Percentiles rank a stretch among this genome's conserved stretches.
Conservation (phyloP, 306 rosid genomes). For the Carpinus fangiana region DNA sequence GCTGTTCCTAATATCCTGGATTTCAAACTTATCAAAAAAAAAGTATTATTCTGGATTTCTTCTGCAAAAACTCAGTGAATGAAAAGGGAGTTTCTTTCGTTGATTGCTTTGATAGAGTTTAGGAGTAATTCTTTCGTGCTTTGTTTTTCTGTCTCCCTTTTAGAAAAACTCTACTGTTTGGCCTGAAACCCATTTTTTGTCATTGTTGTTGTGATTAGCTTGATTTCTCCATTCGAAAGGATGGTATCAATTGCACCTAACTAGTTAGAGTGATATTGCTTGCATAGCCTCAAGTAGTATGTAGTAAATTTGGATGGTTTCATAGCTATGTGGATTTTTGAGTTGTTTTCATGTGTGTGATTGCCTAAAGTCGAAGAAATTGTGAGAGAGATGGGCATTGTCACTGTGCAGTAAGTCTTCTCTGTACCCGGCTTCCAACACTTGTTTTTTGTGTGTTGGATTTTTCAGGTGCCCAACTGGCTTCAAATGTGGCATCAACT, state of each 20-base stretch:
- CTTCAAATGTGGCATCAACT: constrained; percentile 96
- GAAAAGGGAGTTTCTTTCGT: neutral
- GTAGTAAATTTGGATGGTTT: neutral
- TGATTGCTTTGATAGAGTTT: neutral
- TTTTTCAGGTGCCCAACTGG: constrained; percentile 94
- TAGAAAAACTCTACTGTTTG: neutral
- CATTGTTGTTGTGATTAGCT: neutral
- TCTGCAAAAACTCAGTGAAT: neutral
- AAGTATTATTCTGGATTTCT: neutral
- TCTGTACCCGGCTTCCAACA: too few species aligned
- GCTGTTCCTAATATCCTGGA: neutral
- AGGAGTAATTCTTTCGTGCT: neutral
- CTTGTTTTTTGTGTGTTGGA: neutral
- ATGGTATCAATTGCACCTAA: neutral
- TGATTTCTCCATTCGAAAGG: neutral
- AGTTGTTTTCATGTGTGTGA: neutral
- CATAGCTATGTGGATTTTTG: neutral
- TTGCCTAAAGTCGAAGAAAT: neutral
- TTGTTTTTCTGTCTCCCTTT: neutral
- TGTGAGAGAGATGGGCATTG: neutral
- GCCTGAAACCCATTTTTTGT: neutral
- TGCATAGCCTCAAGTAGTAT: neutral
- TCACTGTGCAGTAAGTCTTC: neutral
- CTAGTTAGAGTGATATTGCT: too few species aligned
- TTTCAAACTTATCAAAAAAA: neutral